Evolutionary conservation across 768 basidiomycete genomes (phyloP).

Genomic region (Macrocybe gigantea): DNA sequence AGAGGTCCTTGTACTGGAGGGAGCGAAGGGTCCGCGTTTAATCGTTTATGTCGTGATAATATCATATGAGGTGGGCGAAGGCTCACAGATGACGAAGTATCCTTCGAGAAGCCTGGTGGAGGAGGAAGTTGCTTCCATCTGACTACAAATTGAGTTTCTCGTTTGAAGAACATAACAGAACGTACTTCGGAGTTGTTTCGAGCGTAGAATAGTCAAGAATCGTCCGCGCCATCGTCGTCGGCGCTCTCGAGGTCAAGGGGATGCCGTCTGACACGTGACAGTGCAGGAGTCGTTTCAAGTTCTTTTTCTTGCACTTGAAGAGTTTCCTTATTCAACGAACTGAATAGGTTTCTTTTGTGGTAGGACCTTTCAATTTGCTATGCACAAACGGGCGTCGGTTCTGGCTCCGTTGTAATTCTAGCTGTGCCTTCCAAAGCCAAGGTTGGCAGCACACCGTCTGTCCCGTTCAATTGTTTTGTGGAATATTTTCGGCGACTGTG

Average conservation of each 20-base stretch:
- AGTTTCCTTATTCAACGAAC: too few species aligned
- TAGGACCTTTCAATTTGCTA: too few species aligned
- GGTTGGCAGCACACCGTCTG: too few species aligned
- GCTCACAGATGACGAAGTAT: slow-evolving; percentile 29
- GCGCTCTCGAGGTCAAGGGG: background rate
- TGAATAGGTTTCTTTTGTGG: too few species aligned
- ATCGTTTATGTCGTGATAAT: background rate
- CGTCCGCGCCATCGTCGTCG: background rate
- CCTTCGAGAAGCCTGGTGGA: slow-evolving; percentile 62
- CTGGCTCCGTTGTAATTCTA: too few species aligned
- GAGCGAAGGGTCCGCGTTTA: background rate
- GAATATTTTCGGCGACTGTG: too few species aligned
- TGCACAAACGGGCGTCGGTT: too few species aligned
- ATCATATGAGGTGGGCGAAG: slow-evolving; percentile 6
- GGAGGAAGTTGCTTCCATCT: slow-evolving; percentile 64
- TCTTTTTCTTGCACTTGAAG: too few species aligned
- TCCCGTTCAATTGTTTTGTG: too few species aligned
- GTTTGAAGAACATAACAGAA: background rate
- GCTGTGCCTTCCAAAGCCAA: too few species aligned
- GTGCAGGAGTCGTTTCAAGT: too few species aligned
- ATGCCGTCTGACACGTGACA: background rate
- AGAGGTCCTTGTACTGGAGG: slow-evolving; percentile 34
- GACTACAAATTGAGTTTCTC: background rate
- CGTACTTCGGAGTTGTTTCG: slow-evolving; percentile 33
- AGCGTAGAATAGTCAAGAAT: slow-evolving; percentile 33